phyloP scores from a whole-genome alignment of 1,139 yeast species.

The Suhomyces ambrosiae region DNA sequence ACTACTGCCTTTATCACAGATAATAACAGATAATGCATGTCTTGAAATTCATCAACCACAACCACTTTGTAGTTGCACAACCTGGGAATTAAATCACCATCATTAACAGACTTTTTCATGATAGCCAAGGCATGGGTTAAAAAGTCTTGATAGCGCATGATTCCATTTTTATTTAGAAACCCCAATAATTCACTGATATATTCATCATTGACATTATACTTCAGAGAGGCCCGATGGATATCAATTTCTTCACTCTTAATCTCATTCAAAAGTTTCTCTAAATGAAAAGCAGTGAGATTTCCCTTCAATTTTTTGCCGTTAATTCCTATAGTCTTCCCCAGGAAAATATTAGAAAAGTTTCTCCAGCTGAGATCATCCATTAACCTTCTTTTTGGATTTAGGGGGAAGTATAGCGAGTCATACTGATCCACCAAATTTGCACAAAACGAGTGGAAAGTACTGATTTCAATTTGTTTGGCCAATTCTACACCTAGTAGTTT shows the following conservation, averaged over 20 bases:
- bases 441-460: slow-evolving; percentile 69
- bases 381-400: slow-evolving; percentile 32
- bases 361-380: slow-evolving; percentile 58
- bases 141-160: slow-evolving; percentile 41
- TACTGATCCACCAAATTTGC: slow-evolving; percentile 47
- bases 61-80: slow-evolving; percentile 38
- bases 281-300: slow-evolving; percentile 28
- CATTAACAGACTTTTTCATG: slow-evolving; percentile 21
- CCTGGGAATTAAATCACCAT: slow-evolving; percentile 22
- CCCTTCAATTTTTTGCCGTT: slow-evolving; percentile 27
- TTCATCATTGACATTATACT: slow-evolving; percentile 25
- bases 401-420: slow-evolving; percentile 26
- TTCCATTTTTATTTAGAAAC: slow-evolving; percentile 30
- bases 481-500: slow-evolving; percentile 34
- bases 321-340: slow-evolving; percentile 27
- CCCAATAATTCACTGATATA: slow-evolving; percentile 20
- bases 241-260: slow-evolving; percentile 35
- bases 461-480: slow-evolving; percentile 41
- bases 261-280: slow-evolving; percentile 36
- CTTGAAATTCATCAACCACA: slow-evolving; percentile 78
- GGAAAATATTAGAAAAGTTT: slow-evolving; percentile 38
- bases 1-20: slow-evolving; percentile 45
- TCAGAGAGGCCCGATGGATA: slow-evolving; percentile 26
- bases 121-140: slow-evolving; percentile 33
- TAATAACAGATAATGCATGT: slow-evolving; percentile 56